Base-by-base conservation (phyloP, 192 early-diverging fungal species). In the Geranomyces michiganensis region DNA sequence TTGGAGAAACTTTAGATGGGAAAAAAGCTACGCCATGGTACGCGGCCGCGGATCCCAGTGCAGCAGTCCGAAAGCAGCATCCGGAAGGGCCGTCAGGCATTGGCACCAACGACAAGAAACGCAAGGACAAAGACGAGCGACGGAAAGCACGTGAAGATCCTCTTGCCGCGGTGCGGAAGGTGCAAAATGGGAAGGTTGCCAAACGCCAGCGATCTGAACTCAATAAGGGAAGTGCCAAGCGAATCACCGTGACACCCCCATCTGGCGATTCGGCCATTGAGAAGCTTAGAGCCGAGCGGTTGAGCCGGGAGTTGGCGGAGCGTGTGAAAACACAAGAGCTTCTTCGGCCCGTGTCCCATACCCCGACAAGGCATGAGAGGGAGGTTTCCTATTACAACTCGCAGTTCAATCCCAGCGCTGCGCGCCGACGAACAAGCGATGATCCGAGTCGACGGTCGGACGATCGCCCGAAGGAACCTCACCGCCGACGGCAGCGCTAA, bases 1-100 rank as follows among this genome's bases (percentile, higher is more conserved):
- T 91, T n/a, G 90, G 76, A 9, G 68, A 74, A 24, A 75, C 70
- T 10, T 46, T 27, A 15, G 78, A 75, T 33, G 75, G 62, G 31
- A 74, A 73, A 29, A 65, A 71, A 30, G 68, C 43, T 13, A 59
- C 44, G 21, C 75, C 75, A 36, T 80, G 78, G 78, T 79, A 79
- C 49, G 74, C 74, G 8, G 46, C 67, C n/a, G 47, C 63, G 26
- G 74, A 75, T 36, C 36, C 56, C 58, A 48, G 41, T 14, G 60
- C 69, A n/a, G 19, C 59, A n/a, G 60, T 47, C 8, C 63, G 26
- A 7, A 1, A 45, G 10, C 15, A 0, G 14, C 29, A 17, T 65
- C 27, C 58, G n/a, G 17, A 76, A 61, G 53, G 59, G 31, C 22
- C 33, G n/a, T 12, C 14, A 24, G 62, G 41, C 7, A 67, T 22